Base-by-base conservation (phyloP, 805 yeast species). In the Candida piceae region DNA sequence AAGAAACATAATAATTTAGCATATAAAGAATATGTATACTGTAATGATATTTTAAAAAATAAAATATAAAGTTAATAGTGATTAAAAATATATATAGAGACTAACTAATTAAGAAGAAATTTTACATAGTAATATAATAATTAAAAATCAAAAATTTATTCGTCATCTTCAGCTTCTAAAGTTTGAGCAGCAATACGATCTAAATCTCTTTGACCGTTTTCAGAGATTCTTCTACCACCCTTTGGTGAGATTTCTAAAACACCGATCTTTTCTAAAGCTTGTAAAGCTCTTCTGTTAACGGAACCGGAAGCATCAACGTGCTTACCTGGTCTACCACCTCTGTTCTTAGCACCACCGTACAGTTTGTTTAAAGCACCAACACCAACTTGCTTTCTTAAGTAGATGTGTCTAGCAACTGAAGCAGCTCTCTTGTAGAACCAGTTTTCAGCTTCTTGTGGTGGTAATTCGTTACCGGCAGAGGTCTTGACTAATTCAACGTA, bases 351-450 rank as follows among this genome's bases (percentile, higher is more conserved):
- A 77, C 95, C 94, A 75, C 98, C 98, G 93, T 93, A 93, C 63
- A 87, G 78, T 77, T 87, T 93, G 95, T 90, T 90, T 69, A 93
- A 82, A 69, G 85, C 85, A 80, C 98, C 98, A 62, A 90, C 95
- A 84, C 98, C 98, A 63, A 93, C 95, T 63, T 85, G 85, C 78
- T 93, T 93, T 85, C 96, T 88, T 76, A 93, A 80, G 95, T 93
- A 93, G 74, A 93, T 82, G 89, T 93, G 98, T 80, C 98, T 93
- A 67, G 98, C 98, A 71, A 89, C 88, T 46, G 98, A 90, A 65
- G 98, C 98, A 63, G 98, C 95, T 76, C 98, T 85, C 86, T 85
- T 86, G 96, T 90, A 90, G 85, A 87, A 90, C 98, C 98, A 93
- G 67, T 90, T 88, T 76, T 88, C 97, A 62, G 97, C 74, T 70